Evolutionary conservation across 2,329 filamentous ascomycete species (phyloP), one percentile per base, ranked within the genome.

Genomic region (Venturia pyrina): DNA sequence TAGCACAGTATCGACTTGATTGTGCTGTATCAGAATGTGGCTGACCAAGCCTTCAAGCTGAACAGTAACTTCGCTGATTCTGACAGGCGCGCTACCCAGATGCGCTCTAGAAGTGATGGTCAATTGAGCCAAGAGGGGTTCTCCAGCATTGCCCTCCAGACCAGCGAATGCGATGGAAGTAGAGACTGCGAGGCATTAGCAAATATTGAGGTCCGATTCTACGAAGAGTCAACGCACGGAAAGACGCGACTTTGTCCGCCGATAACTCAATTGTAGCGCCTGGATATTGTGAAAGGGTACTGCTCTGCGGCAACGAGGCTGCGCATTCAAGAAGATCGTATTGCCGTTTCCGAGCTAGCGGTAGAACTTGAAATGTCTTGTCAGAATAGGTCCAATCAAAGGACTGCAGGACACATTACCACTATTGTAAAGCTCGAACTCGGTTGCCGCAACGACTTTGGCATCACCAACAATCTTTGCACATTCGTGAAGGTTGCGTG

Each of bases 111-210:
- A 86, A 17, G 71, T 75, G 13, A 87, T 73, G 7, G 76, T 74
- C 62, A 88, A 75, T 68, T 87, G 85, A n/a, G 79, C 80, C n/a
- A 76, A 75, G 8, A 87, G 70, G 5, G 80, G 76, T 68, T 87
- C 84, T 32, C 85, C 85, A 56, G 87, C 85, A 72, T 86, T 83
- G 32, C 83, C 84, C 72, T 86, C 81, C 0, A 75, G 72, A 64
- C 77, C 79, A 44, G 76, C 78, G 68, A 87, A 87, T 1, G 80
- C 78, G 68, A 87, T 82, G 5, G 65, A 48, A 40, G 40, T 48
- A 34, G 41, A 34, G 15, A 64, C 62, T 64, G 44, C 21, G 28
- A 37, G n/a, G 60, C 68, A 75, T 70, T 41, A 62, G 57, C 37
- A 63, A 11, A 21, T 50, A 56, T 57, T 43, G 34, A 32, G 48